Evolutionary conservation across 2,329 filamentous ascomycete genomes (phyloP), one percentile per base, ranked within the genome.

Genomic region (Hypoxylon sp.): DNA sequence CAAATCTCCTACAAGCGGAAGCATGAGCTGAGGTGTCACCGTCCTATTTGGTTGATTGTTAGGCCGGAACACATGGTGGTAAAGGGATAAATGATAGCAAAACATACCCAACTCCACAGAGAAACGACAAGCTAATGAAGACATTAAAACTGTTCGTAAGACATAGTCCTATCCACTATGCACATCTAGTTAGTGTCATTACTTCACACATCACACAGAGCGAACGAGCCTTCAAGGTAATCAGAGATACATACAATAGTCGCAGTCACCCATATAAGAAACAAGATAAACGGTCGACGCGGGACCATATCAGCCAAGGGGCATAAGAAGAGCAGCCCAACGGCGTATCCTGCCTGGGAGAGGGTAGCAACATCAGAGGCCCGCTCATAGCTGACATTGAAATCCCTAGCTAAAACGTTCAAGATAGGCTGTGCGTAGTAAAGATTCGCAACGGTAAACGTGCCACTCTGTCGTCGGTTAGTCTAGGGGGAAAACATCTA

Each of bases 351-450:
- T 7, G 84, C 85, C 67, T 89, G 86, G 62, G 84, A 85, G 19
- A 87, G 74, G 0, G 86, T 87, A 0, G 86, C 84, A 32, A 89
- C 81, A 36, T 66, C 63, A 7, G 73, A 72, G 2, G 84, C 82
- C 35, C 78, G 73, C 55, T 86, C 83, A 67, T 87, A 84, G 25
- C 75, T 75, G 29, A 89, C 83, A 45, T 77, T 60, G 67, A 89
- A 89, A 35, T 86, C 82, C 7, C 72, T 60, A 0, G 86, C 86
- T 19, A 89, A 70, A 19, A 87, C 78, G 56, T 88, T 86, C 9
- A 88, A 71, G 34, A 88, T 86, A 0, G 86, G 85, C 59, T 88
- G 85, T 21, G 78, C 83, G 66, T 88, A 88, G 69, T 89, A 89
- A 7, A 89, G 71, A 63, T 88, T 88, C 11, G 86, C 86, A 12